These are phyloP conservation scores for Grifola frondosa DNA, from an alignment of 1,284 basidiomycete genomes.

Conservation along the genomic window DNA sequence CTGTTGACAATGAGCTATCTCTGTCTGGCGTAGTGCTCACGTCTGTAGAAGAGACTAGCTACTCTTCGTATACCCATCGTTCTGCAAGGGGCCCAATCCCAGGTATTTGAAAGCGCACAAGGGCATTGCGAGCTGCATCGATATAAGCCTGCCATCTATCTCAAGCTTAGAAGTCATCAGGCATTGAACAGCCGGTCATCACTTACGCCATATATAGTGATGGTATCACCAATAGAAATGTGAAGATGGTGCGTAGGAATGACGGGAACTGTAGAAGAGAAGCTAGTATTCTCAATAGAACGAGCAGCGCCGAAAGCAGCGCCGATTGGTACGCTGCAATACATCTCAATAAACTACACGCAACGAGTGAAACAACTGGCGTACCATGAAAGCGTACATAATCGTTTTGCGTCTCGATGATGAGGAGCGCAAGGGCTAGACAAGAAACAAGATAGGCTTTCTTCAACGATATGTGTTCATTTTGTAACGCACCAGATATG, in stretches of 20 bases:
- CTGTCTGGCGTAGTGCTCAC: too few relatives aligned
- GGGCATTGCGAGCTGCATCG: slow-evolving; percentile 56
- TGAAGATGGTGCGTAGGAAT: slow-evolving; percentile 48
- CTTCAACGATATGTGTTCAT: not conserved
- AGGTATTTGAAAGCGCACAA: slow-evolving; percentile 64
- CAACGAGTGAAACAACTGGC: slow-evolving; percentile 15
- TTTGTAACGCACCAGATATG: slow-evolving; percentile 57
- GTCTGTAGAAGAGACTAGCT: slow-evolving; percentile 22
- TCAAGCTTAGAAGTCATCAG: too few relatives aligned
- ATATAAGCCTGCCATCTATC: slow-evolving; percentile 62
- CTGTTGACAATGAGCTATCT: too few relatives aligned
- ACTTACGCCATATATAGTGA: slow-evolving; percentile 60
- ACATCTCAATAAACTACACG: not conserved
- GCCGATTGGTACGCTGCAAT: slow-evolving; percentile 76
- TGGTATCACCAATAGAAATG: slow-evolving; percentile 41
- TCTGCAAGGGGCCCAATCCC: slow-evolving; percentile 71
- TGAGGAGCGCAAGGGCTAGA: slow-evolving; percentile 66
- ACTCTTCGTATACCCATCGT: slow-evolving; percentile 72
- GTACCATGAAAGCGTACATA: slow-evolving; percentile 79
- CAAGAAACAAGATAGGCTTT: slow-evolving; percentile 3
- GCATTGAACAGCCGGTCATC: slow-evolving; percentile 1
- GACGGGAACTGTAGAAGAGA: slow-evolving; percentile 49
- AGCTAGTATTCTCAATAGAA: slow-evolving; percentile 60
- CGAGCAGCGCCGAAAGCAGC: slow-evolving; percentile 64
- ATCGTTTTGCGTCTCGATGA: slow-evolving; percentile 80